Percentiles rank a stretch among this genome's conserved stretches.
phyloP scores from a whole-genome alignment of 208 protist species.

The Trypanosoma lewisi region DNA sequence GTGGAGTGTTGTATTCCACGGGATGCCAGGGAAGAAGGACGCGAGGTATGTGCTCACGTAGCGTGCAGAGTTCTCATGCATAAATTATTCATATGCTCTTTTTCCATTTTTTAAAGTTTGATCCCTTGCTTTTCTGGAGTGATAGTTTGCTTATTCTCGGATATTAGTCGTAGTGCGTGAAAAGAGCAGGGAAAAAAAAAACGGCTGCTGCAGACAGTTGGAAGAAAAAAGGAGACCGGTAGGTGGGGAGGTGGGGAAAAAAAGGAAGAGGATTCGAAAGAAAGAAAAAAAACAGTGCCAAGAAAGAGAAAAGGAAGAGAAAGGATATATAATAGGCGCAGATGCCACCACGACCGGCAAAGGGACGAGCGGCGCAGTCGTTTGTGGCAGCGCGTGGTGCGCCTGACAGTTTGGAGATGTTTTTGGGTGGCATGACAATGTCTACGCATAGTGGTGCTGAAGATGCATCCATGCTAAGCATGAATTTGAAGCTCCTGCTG shows the following conservation, averaged over 20 bases:
- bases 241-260: too few species aligned
- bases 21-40: not conserved
- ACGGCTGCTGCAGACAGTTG: too few species aligned
- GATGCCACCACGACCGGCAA: slow-evolving; percentile 41
- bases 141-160: too few species aligned
- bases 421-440: slow-evolving; percentile 59
- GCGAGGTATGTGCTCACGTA: too few species aligned
- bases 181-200: too few species aligned
- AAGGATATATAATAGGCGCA: not conserved
- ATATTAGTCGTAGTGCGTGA: too few species aligned
- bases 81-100: too few species aligned
- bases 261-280: slow-evolving; percentile 5
- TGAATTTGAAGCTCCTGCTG: slow-evolving; percentile 66
- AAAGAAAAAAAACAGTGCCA: not conserved
- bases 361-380: slow-evolving; percentile 60
- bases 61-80: too few species aligned
- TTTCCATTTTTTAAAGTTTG: too few species aligned
- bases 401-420: slow-evolving; percentile 59
- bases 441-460: slow-evolving; percentile 17
- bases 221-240: too few species aligned
- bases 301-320: slow-evolving; percentile 7
- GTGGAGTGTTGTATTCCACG: not conserved
- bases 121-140: too few species aligned
- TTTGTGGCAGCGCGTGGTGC: slow-evolving; percentile 43
- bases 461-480: slow-evolving; percentile 34